Base-by-base conservation (phyloP, 2,329 filamentous ascomycete genomes). In the Claviceps africana region DNA sequence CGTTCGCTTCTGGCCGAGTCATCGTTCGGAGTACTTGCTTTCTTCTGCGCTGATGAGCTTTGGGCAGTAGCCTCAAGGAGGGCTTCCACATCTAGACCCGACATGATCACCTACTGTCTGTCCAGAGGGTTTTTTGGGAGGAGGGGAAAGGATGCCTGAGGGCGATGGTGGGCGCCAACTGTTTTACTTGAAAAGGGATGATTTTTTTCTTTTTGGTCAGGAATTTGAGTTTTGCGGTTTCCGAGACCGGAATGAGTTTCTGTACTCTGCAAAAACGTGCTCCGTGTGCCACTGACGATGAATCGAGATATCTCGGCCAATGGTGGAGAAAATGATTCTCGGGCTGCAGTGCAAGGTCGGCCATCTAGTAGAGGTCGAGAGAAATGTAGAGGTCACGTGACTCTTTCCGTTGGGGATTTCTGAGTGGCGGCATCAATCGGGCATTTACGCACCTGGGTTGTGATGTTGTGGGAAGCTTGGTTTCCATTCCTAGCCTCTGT, bases 21-120 rank as follows among this genome's bases (percentile, higher is more conserved):
- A 56, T 80, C 78, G 58, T 72, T 64, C 53, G 70, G 66, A 57
- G 67, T 60, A 60, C 70, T 71, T 56, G 61, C 64, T 55, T 73
- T 72, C 61, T 73, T 72, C 51, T 77, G 71, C 51, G 72, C 70
- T 55, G 73, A 70, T 55, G 73, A 70, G 58, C 76, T 74, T 65
- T 82, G 83, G 50, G 86, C 87, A 56, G 86, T 88, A 50, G 86
- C 87, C 70, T 95, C 89, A 60, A 96, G 82, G 58, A 96, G 79
- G 59, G 88, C 88, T 75, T 96, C 90, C 61, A 96, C 88, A 65
- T 95, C 88, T 60, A 77, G 65, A 53, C 68, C 72, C 50, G 72
- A 68, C 73, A 77, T 77, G 56, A 58, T 69, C 58, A 54, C 51
- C 58, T 60, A 55, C 53, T 55, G 22, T 48, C 30, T 47, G 13